Evolutionary conservation across 331 rosid species (phyloP), one percentile per base, ranked within the genome.

Genomic region (Quercus phellos): DNA sequence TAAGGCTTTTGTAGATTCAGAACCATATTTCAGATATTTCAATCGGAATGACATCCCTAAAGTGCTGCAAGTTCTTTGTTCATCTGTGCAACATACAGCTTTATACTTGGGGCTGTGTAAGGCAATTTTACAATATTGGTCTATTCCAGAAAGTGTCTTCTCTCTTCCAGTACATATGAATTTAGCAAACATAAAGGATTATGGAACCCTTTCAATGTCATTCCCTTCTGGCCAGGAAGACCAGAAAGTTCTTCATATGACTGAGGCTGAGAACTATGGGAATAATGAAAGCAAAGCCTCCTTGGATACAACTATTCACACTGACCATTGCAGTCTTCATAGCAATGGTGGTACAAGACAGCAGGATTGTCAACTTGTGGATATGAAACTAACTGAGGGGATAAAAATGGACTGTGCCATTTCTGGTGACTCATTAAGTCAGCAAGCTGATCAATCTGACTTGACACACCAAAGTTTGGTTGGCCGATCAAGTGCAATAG

Each of bases 111-210:
- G 70, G 43, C 78, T 95, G 73, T 91, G 90, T 84, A 82, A 78
- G 87, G 91, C 88, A 79, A 84, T 88, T 77, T 73, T 88, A 43
- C 89, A 77, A 53, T 87, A 90, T 68, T 95, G 99, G 98, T 83
- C 80, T 76, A 58, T 94, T 66, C 87, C 95, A 73, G 89, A 72
- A 82, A 88, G 84, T 67, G 43, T 84, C 78, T 72, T 86, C 58
- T 80, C 89, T 73, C 79, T 80, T 73, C 68, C 88, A 60, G 83
- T 81, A 61, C 66, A 80, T 78, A 13, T 74, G 51, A 67, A 76
- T 70, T 82, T 80, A 18, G 77, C 60, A 58, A 55, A 78, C 69
- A 70, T 43, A 53, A 77, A 79, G 78, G 83, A 80, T 68, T 85
- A 87, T 67, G 29, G 70, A 19, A 63, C 73, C 51, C 59, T 78